A percentile compares a stretch with the other conserved stretches of the same genome.
Evolutionary conservation across 495 filamentous ascomycete species (phyloP).

Genomic region (Penicillium diatomitis): DNA sequence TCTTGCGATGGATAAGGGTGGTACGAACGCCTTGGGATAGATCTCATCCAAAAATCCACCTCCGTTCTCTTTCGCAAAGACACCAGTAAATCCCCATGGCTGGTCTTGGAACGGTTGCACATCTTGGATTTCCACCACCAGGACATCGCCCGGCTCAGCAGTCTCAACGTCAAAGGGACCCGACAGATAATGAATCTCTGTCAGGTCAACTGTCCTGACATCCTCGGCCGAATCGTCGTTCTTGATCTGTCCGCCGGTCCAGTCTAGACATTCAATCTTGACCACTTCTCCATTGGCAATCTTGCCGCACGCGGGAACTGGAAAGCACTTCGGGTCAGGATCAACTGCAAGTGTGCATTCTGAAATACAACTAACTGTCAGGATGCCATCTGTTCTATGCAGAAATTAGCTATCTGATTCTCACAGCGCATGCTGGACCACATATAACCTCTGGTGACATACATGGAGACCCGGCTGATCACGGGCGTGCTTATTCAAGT

Average conservation of each 20-base stretch:
- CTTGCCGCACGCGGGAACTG: constrained; percentile 65
- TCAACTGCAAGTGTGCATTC: not conserved
- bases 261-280: constrained; percentile 93
- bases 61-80: constrained; percentile 77
- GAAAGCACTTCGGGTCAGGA: too few relatives aligned
- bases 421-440: not conserved
- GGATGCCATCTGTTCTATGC: constrained; percentile 88
- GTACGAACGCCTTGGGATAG: constrained; percentile 66
- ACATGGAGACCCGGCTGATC: constrained; percentile 73
- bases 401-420: not conserved
- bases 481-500: constrained; percentile 64
- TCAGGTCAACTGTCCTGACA: constrained; percentile 76
- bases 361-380: constrained; percentile 49
- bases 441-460: constrained; percentile 17
- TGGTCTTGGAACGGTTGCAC: constrained; percentile 82
- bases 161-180: constrained; percentile 87
- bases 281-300: constrained; percentile 84
- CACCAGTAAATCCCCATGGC: constrained; percentile 87
- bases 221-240: constrained; percentile 92
- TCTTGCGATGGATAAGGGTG: too few relatives aligned
- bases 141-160: constrained; percentile 77
- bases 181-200: constrained; percentile 75
- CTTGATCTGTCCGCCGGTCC: constrained; percentile 76
- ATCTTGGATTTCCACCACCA: constrained; percentile 91
- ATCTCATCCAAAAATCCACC: constrained; percentile 88